phyloP scores from a whole-genome alignment of 805 yeast species.

The Myxozyma geophila region DNA sequence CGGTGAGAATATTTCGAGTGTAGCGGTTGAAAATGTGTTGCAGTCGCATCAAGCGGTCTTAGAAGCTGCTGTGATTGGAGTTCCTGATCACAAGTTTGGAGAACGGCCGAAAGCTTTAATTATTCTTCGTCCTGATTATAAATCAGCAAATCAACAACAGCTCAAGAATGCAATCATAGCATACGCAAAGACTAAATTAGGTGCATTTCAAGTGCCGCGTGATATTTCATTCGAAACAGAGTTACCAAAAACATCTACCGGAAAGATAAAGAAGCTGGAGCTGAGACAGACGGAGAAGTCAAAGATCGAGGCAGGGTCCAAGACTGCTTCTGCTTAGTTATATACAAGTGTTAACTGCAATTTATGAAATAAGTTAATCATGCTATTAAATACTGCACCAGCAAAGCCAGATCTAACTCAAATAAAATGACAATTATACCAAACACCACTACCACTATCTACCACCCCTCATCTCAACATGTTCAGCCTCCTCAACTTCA shows the following conservation, averaged over 20 bases:
- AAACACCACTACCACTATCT: background rate
- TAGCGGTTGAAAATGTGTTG: slow-evolving; percentile 43
- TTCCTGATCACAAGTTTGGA: slow-evolving; percentile 44
- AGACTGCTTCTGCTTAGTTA: too few relatives aligned
- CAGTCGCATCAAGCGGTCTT: slow-evolving; percentile 41
- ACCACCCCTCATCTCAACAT: slow-evolving; percentile 17
- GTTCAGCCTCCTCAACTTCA: slow-evolving; percentile 17
- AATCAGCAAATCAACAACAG: background rate
- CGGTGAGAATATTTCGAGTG: slow-evolving; percentile 47
- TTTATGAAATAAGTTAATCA: background rate
- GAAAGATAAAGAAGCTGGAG: slow-evolving; percentile 45
- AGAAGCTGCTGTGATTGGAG: slow-evolving; percentile 45
- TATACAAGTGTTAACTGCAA: too few relatives aligned
- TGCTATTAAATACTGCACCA: background rate
- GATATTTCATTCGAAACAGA: slow-evolving; percentile 39
- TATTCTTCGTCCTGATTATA: slow-evolving; percentile 24
- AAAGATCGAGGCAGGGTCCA: background rate
- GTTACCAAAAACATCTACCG: slow-evolving; percentile 48
- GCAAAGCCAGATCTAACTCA: background rate
- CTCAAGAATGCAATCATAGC: slow-evolving; percentile 34
- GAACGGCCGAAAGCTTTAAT: slow-evolving; percentile 46
- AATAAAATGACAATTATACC: background rate
- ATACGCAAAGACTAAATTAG: slow-evolving; percentile 41
- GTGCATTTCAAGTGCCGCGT: slow-evolving; percentile 46
- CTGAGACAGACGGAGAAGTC: slow-evolving; percentile 38